Percentiles rank a stretch among this genome's conserved stretches.
phyloP scores from a whole-genome alignment of 441 rosid species.

The Aleurites moluccanus region DNA sequence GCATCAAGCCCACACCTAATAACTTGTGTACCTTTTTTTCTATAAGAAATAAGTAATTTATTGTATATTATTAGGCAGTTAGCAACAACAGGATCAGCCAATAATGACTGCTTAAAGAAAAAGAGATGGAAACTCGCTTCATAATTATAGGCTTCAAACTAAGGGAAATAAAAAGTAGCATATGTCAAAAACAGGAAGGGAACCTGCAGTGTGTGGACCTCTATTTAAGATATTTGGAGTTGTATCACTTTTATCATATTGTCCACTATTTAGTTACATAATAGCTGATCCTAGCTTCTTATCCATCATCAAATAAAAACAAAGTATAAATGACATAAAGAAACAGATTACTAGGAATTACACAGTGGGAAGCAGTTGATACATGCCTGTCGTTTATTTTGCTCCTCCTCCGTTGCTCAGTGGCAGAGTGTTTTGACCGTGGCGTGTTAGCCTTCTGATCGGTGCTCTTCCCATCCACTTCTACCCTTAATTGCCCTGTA shows the following conservation, averaged over 20 bases:
- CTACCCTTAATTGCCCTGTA: conserved; percentile 60
- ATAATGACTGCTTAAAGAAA: not conserved
- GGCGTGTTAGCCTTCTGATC: conserved; percentile 85
- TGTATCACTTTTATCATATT: not conserved
- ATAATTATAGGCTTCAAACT: not conserved
- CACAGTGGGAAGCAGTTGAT: not conserved
- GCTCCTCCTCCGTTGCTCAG: conserved; percentile 95
- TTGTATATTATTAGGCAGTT: not conserved
- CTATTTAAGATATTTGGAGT: not conserved
- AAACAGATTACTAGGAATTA: not conserved
- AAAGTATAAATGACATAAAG: not conserved
- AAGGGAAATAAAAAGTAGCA: not conserved
- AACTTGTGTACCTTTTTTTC: not conserved
- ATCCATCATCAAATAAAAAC: not conserved
- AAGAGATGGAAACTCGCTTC: not conserved
- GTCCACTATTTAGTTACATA: not conserved
- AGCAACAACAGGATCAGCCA: not conserved
- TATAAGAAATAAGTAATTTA: not conserved
- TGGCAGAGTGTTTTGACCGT: conserved; percentile 95
- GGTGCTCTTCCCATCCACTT: conserved; percentile 58
- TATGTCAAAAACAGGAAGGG: not conserved
- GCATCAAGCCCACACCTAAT: not conserved
- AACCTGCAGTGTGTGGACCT: not conserved
- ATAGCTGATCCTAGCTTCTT: not conserved
- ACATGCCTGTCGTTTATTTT: conserved; percentile 89